Conservation (phyloP, 768 basidiomycete genomes). For the Russula lepida region DNA sequence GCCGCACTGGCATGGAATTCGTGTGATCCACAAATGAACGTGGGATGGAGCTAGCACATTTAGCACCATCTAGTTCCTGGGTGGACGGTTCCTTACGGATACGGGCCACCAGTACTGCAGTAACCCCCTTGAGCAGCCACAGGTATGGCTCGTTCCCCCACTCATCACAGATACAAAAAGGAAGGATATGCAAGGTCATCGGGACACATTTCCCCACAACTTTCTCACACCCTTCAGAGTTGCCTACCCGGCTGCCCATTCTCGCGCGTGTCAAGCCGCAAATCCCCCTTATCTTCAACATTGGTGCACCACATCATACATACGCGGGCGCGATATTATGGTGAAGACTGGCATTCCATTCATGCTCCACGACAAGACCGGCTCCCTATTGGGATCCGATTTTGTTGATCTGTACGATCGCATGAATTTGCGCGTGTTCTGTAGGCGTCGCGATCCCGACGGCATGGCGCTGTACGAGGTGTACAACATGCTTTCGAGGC, state of each 20-base stretch:
- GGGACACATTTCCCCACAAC: neutral
- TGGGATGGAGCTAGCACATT: conserved; percentile 7
- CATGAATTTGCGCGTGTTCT: conserved; percentile 41
- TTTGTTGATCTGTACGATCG: conserved; percentile 60
- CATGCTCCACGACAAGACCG: conserved; percentile 58
- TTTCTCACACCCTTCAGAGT: neutral
- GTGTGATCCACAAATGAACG: conserved; percentile 6
- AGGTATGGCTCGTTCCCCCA: neutral
- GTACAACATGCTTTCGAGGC: conserved; percentile 28
- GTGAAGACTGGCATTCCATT: conserved; percentile 48
- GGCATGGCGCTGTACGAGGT: conserved; percentile 43
- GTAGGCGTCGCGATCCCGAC: conserved; percentile 36
- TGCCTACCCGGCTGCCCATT: neutral
- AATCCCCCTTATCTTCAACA: neutral
- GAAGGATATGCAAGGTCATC: neutral
- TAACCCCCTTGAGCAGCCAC: neutral
- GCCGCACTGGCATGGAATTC: neutral
- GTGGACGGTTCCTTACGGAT: neutral
- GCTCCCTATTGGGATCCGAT: conserved; percentile 43
- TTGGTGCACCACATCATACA: conserved; percentile 1
- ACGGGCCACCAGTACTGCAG: neutral
- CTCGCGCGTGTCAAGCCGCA: neutral
- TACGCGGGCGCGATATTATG: conserved; percentile 22
- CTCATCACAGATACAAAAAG: conserved; percentile 8
- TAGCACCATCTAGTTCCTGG: neutral